phyloP scores from a whole-genome alignment of 805 yeast species.

The Metschnikowia continentalis region DNA sequence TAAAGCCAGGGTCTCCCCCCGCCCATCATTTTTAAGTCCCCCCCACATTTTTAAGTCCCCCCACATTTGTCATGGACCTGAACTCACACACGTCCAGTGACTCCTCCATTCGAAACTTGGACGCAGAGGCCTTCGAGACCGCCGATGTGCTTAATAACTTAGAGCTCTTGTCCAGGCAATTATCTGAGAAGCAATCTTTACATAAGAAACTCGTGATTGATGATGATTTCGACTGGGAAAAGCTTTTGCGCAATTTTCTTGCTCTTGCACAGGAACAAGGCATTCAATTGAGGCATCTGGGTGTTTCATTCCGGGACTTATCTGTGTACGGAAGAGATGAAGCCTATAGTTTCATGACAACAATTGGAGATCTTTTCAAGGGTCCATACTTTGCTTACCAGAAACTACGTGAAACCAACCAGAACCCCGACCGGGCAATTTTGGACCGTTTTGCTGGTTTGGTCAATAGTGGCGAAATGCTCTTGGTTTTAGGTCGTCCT shows the following conservation, averaged over 20 bases:
- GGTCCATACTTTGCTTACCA: not conserved
- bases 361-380: not conserved
- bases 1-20: too few species aligned
- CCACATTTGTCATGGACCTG: too few species aligned
- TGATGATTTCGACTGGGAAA: not conserved
- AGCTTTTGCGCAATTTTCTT: not conserved
- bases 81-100: too few species aligned
- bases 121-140: not conserved
- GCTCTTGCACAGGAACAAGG: not conserved
- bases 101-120: too few species aligned
- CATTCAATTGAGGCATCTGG: not conserved
- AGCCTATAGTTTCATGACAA: not conserved
- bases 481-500: slow-evolving; percentile 63
- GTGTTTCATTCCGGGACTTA: not conserved
- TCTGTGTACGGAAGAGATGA: not conserved
- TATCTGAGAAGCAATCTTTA: not conserved
- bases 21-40: too few species aligned
- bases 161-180: not conserved
- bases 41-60: too few species aligned
- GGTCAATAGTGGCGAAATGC: not conserved
- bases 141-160: not conserved
- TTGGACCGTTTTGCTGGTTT: not conserved
- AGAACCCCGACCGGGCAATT: not conserved
- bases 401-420: not conserved
- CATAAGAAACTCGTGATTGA: not conserved